Evolutionary conservation across 1,139 yeast genomes (phyloP).

Genomic region (Eremothecium coryli): DNA sequence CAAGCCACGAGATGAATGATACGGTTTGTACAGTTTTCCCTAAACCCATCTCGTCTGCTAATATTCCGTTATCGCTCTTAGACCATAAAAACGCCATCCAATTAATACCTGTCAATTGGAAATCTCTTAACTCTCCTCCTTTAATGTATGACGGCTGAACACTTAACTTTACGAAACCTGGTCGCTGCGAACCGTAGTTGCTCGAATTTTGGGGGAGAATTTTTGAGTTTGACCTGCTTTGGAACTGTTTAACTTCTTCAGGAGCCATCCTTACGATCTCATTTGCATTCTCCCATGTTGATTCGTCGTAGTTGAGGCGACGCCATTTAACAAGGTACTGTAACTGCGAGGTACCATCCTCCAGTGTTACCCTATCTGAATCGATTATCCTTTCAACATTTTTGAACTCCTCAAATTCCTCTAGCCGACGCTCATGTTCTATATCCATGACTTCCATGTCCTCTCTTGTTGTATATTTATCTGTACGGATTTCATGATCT

Average conservation of each 20-base stretch:
- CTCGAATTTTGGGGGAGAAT: slow-evolving; percentile 78
- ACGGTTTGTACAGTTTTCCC: slow-evolving; percentile 98
- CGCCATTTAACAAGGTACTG: slow-evolving; percentile 91
- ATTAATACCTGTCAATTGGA: slow-evolving; percentile 93
- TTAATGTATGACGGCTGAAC: slow-evolving; percentile 86
- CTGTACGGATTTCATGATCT: slow-evolving; percentile 68
- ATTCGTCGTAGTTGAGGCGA: slow-evolving; percentile 84
- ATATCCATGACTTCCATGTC: slow-evolving; percentile 90
- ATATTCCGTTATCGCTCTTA: slow-evolving; percentile 90
- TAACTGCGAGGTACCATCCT: slow-evolving; percentile 56
- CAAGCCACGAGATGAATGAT: slow-evolving; percentile 85
- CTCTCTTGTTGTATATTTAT: slow-evolving; percentile 75
- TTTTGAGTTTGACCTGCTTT: slow-evolving; percentile 71
- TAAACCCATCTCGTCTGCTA: slow-evolving; percentile 98
- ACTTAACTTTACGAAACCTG: slow-evolving; percentile 77
- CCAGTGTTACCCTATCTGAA: slow-evolving; percentile 60
- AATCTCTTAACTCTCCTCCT: slow-evolving; percentile 88
- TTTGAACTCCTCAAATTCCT: slow-evolving; percentile 74
- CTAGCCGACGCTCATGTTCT: slow-evolving; percentile 75
- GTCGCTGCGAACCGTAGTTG: slow-evolving; percentile 67
- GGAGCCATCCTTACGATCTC: slow-evolving; percentile 81
- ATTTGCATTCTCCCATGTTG: slow-evolving; percentile 95
- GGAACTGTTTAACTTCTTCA: slow-evolving; percentile 72
- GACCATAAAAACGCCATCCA: slow-evolving; percentile 99
- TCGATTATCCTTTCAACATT: slow-evolving; percentile 86